Evolutionary conservation across 2,329 filamentous ascomycete species (phyloP).

Genomic region (Venturia oleaginea): DNA sequence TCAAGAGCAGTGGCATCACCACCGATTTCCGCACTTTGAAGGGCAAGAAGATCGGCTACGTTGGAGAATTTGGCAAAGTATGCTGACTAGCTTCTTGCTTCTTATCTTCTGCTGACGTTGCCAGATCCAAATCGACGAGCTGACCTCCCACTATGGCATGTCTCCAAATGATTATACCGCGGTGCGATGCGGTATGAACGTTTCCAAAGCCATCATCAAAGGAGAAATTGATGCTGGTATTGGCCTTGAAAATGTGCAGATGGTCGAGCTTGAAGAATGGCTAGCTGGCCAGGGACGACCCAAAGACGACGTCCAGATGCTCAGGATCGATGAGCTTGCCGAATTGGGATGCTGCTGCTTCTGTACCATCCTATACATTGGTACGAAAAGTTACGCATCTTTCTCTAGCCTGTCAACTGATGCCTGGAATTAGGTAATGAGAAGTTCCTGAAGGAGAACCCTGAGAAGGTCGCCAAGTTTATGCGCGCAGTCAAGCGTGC

Average conservation of each 20-base stretch:
- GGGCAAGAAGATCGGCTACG: slow-evolving; percentile 70
- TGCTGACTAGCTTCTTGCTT: neutral
- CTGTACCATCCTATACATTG: slow-evolving; percentile 73
- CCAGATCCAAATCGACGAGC: slow-evolving; percentile 71
- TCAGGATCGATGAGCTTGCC: slow-evolving; percentile 71
- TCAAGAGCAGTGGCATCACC: slow-evolving; percentile 66
- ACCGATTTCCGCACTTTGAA: slow-evolving; percentile 65
- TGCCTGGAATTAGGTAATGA: slow-evolving; percentile 43
- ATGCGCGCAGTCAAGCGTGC: slow-evolving; percentile 65
- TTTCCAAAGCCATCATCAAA: slow-evolving; percentile 65
- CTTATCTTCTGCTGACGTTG: neutral
- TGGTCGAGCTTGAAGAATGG: slow-evolving; percentile 76
- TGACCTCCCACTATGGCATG: slow-evolving; percentile 71
- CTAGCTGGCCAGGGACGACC: slow-evolving; percentile 53
- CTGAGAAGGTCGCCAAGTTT: slow-evolving; percentile 57
- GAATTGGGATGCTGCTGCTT: slow-evolving; percentile 78
- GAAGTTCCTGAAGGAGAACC: slow-evolving; percentile 55
- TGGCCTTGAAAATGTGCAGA: slow-evolving; percentile 73
- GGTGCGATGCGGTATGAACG: slow-evolving; percentile 73
- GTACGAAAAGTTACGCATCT: slow-evolving; percentile 20
- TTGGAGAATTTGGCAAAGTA: slow-evolving; percentile 67
- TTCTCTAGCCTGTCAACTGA: neutral
- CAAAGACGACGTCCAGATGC: slow-evolving; percentile 64
- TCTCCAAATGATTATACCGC: slow-evolving; percentile 63
- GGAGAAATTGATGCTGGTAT: slow-evolving; percentile 67